A percentile compares a stretch with the other conserved stretches of the same genome.
These are phyloP conservation scores for Spizellomyces punctatus DNA, from an alignment of 192 early-diverging fungal genomes.

Conservation along the genomic window DNA sequence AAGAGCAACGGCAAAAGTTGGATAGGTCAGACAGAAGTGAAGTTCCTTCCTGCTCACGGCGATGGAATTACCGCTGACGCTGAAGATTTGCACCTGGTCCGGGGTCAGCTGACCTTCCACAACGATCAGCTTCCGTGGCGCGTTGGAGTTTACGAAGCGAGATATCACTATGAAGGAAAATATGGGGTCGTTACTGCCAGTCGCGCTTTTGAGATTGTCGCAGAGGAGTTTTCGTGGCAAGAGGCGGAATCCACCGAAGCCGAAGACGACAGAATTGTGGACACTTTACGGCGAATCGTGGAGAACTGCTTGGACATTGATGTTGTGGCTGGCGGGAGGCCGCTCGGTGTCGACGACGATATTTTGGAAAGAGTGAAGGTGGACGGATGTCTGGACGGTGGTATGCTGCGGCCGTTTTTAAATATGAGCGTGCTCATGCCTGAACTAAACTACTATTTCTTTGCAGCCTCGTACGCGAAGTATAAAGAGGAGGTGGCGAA, in stretches of 20 bases:
- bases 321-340: constrained; percentile 13
- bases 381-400: constrained; percentile 26
- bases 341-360: constrained; percentile 28
- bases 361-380: constrained; percentile 32
- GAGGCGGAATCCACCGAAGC: neutral
- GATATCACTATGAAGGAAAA: constrained; percentile 86
- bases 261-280: constrained; percentile 23
- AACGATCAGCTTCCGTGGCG: constrained; percentile 79
- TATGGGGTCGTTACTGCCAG: constrained; percentile 81
- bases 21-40: constrained; percentile 8
- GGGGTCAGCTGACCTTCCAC: constrained; percentile 66
- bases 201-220: constrained; percentile 77
- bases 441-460: neutral
- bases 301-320: constrained; percentile 40
- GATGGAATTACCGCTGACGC: neutral
- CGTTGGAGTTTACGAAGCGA: constrained; percentile 85
- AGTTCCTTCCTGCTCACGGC: neutral
- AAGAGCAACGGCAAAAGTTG: constrained; percentile 33
- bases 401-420: neutral
- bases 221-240: constrained; percentile 32
- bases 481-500: constrained; percentile 45
- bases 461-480: constrained; percentile 22
- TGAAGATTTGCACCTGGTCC: neutral
- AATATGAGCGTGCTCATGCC: too few relatives aligned
- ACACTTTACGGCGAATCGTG: constrained; percentile 21